Base-by-base conservation (phyloP, 495 filamentous ascomycete genomes). In the Hypoxylon perforatum region DNA sequence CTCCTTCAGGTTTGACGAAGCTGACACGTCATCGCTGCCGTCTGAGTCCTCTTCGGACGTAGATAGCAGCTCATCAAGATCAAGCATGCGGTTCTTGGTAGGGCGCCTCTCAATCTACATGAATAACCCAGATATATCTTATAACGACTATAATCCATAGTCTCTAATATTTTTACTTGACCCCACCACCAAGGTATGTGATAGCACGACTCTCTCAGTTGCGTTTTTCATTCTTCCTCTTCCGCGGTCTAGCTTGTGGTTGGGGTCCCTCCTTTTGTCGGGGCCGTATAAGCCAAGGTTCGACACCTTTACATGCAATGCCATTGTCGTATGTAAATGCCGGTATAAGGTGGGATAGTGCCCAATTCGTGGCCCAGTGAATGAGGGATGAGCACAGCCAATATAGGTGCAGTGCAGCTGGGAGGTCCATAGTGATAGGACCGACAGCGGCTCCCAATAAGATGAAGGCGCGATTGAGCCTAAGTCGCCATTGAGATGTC, bases 341-440 rank as follows among this genome's bases (percentile, higher is more conserved):
- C n/a, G 77, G 77, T 70, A 76, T 74, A 21, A 73, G 39, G 14
- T 53, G 42, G 1, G 22, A 21, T 9, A 78, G 23, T 8, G 52
- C 22, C 21, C 44, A 50, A 11, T 44, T 46, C 18, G 64, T 52
- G 3, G 63, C 4, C 17, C 28, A 38, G 19, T 70, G 73, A 1
- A 66, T 57, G 4, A 67, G 11, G 1, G 78, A 63, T 10, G 84
- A 81, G 0, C 83, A 78, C 14, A 91, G 80, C 91, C 91, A 94
- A 66, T 93, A 94, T 12, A 93, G 69, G 62, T 92, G 80, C 38
- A 93, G 76, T 0, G 88, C 90, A 23, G 78, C 78, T 2, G 90
- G 90, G 53, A 91, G 67, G 42, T 84, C 67, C 22, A 80, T 39
- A 11, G 84, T 85, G 4, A 79, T 9, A 3, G 85, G 86, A 1